Evolutionary conservation across 805 yeast genomes (phyloP), one percentile per base, ranked within the genome.

Genomic region (Peterozyma xylosa): DNA sequence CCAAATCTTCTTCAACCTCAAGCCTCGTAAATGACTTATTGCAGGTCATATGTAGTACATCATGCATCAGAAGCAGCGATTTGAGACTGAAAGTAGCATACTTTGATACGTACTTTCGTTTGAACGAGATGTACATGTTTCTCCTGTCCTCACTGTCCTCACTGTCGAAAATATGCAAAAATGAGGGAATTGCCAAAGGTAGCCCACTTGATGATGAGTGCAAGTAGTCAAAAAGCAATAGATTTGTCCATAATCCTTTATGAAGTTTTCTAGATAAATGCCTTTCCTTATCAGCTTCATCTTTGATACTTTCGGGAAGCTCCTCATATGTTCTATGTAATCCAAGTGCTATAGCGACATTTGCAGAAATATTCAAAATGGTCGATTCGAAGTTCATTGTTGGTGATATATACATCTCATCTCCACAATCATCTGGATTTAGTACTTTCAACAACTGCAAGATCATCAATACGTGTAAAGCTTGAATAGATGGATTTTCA

Each of bases 351-450:
- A 30, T 11, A 5, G 42, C 39, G 3, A 34, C 29, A 18, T 41
- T 32, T 7, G 9, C 37, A 5, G 39, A 37, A 2, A 16, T 2
- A 18, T 27, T 18, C 9, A 41, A 27, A 9, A 35, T 21, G 11
- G 21, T 14, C 11, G 38, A 11, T 9, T 21, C 9, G 11, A 35
- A 40, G 9, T 39, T 32, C 11, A 35, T 17, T 2, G 37, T 18
- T 1, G 33, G 16, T 7, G n/a, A 18, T 9, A 37, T 13, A 27
- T 36, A 40, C 11, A 39, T 11, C 11, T 43, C 41, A 29, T 37
- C 43, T 13, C 41, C 43, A 21, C 30, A 11, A 13, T 39, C 43
- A 27, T 43, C 43, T 3, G 43, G 43, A 18, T 43, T 43, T 16
- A 43, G 9, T 11, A 18, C 27, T 36, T 37, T 35, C 11, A 43